Percentiles rank a stretch among this genome's conserved stretches.
Conservation (phyloP, 2,329 filamentous ascomycete species). For the Lasiodiplodia citricola region DNA sequence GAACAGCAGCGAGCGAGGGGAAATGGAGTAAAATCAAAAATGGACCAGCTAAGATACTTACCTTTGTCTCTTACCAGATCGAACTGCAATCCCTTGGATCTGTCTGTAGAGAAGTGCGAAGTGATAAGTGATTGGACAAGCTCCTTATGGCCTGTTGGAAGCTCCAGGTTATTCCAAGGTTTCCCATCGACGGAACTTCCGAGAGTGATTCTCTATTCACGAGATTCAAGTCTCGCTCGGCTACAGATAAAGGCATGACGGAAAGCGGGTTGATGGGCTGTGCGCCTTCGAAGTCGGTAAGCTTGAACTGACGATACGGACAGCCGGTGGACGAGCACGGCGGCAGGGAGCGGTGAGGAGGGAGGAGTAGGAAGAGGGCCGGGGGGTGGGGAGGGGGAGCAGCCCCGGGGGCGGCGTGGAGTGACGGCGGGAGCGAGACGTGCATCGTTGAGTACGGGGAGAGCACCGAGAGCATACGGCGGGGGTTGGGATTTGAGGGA, state of each 20-base stretch:
- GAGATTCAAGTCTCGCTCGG: background rate
- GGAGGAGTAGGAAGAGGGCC: no score
- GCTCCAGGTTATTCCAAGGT: background rate
- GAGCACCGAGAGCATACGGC: background rate
- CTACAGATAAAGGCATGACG: background rate
- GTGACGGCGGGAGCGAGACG: constrained; percentile 10
- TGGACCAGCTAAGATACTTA: background rate
- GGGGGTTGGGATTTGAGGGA: background rate
- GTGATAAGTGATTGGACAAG: background rate
- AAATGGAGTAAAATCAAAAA: no score
- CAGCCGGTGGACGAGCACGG: no score
- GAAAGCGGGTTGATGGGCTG: background rate
- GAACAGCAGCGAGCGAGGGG: no score
- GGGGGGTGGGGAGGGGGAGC: no score
- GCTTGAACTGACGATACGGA: background rate
- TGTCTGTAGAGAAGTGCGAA: background rate
- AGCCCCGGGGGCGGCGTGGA: background rate
- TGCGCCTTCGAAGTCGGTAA: background rate
- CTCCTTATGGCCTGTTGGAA: background rate
- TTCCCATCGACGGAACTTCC: background rate
- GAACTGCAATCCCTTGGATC: background rate
- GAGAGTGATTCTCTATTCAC: background rate
- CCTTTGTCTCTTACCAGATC: background rate
- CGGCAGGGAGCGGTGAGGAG: no score
- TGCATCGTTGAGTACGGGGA: constrained; percentile 5